These are phyloP conservation scores for Dothistroma pini DNA, from an alignment of 2,329 filamentous ascomycete species.

Conservation along the genomic window DNA sequence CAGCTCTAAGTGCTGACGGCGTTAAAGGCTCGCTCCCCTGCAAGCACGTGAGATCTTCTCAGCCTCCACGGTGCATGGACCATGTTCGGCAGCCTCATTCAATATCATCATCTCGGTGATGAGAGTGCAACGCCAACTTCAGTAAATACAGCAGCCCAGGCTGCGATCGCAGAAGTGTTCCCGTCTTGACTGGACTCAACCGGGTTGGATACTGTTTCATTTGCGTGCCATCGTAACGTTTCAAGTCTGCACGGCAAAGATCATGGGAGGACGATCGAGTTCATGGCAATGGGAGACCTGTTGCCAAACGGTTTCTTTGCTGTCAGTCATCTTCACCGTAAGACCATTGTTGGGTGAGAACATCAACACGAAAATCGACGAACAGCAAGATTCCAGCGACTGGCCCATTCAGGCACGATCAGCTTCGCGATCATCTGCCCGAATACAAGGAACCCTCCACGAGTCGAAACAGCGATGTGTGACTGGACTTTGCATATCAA, in stretches of 20 bases:
- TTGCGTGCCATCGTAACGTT: background rate
- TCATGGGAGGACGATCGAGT: background rate
- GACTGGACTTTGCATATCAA: background rate
- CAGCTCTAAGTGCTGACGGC: background rate
- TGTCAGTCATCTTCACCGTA: background rate
- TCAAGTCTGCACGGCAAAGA: background rate
- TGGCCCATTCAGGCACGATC: background rate
- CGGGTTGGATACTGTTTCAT: background rate
- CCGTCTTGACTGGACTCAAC: background rate
- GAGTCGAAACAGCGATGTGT: background rate
- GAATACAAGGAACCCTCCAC: background rate
- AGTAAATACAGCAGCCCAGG: background rate
- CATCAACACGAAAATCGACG: background rate
- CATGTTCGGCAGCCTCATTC: background rate
- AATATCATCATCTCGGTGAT: background rate
- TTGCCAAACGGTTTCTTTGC: background rate
- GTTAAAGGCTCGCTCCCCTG: background rate
- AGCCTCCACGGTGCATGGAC: background rate
- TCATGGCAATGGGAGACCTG: background rate
- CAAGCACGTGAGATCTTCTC: background rate
- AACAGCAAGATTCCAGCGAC: background rate
- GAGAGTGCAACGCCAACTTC: background rate
- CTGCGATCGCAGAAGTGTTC: background rate
- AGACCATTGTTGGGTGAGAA: background rate
- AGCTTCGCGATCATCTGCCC: background rate